phyloP scores from a whole-genome alignment of 345 rosid genomes.

The Moricandia moricandioides region DNA sequence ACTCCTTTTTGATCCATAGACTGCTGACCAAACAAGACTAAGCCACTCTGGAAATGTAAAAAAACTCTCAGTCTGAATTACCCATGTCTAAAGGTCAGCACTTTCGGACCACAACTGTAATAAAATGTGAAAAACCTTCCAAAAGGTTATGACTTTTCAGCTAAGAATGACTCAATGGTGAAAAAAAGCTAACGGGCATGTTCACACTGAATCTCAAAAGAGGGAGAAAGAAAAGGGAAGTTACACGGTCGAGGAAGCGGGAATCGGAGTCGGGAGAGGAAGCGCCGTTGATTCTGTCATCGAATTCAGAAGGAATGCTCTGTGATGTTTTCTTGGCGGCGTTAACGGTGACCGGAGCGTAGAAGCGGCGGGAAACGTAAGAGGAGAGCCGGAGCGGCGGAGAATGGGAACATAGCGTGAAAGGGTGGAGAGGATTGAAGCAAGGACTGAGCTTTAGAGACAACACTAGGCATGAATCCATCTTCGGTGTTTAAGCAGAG shows the following conservation, averaged over 20 bases:
- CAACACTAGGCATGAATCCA: constrained; percentile 30
- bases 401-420: constrained; percentile 23
- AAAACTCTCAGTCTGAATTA: not conserved
- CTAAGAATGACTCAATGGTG: not conserved
- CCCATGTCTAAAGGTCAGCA: not conserved
- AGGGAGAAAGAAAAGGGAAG: not conserved
- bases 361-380: constrained; percentile 32
- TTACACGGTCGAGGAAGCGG: constrained; percentile 80
- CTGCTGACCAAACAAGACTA: not conserved
- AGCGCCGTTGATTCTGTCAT: constrained; percentile 57
- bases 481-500: constrained; percentile 27
- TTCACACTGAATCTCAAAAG: not conserved
- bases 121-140: not conserved
- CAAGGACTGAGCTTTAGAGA: constrained; percentile 35
- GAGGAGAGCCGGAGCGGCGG: constrained; percentile 29
- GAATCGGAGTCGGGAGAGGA: constrained; percentile 55
- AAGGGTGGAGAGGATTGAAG: constrained; percentile 11
- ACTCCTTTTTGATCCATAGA: not conserved
- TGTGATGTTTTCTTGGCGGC: constrained; percentile 37
- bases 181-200: constrained; percentile 1
- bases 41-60: not conserved
- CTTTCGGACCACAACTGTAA: not conserved
- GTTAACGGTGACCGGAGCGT: constrained; percentile 26
- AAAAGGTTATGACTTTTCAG: not conserved
- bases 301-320: constrained; percentile 49